A percentile compares a stretch with the other conserved stretches of the same genome.
Evolutionary conservation across 495 filamentous ascomycete genomes (phyloP).

Genomic region (Trichoderma asperelloides): DNA sequence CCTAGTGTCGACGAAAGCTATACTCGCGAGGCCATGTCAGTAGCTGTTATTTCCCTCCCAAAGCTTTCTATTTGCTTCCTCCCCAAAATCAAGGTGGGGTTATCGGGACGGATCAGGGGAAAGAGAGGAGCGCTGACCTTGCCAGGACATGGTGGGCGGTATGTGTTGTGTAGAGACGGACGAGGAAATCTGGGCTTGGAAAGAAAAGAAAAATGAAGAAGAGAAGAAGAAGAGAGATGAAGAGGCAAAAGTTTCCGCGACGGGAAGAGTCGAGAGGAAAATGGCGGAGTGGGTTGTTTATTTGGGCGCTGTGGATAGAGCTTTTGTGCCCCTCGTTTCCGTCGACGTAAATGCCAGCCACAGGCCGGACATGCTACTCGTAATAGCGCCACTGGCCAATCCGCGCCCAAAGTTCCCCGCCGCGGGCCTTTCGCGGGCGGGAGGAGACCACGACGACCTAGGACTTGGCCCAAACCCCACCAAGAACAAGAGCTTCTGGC

Average conservation of each 20-base stretch:
- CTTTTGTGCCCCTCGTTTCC: constrained; percentile 3
- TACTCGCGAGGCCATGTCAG: constrained; percentile 23
- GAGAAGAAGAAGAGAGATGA: constrained; percentile 2
- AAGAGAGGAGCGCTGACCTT: constrained; percentile 30
- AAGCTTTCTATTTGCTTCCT: not conserved
- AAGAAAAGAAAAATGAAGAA: not conserved
- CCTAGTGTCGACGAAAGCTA: constrained; percentile 44
- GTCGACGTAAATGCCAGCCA: not conserved
- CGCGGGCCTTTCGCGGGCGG: not conserved
- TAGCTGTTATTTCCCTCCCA: constrained; percentile 15
- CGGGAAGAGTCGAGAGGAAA: not conserved
- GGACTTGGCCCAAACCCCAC: not conserved
- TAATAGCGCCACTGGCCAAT: not conserved
- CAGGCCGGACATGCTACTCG: not conserved
- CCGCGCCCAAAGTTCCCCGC: constrained; percentile 3
- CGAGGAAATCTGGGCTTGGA: not conserved
- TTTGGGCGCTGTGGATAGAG: not conserved
- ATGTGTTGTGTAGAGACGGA: constrained; percentile 4
- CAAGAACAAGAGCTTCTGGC: not conserved
- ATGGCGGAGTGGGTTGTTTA: constrained; percentile 8
- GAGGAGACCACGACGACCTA: not conserved
- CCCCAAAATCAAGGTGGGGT: constrained; percentile 28
- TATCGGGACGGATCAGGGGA: constrained; percentile 2
- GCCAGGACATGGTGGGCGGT: constrained; percentile 47
- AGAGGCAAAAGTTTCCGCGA: not conserved